Base-by-base conservation (phyloP, 176 grass and related monocot genomes). In the Lolium multiflorum region DNA sequence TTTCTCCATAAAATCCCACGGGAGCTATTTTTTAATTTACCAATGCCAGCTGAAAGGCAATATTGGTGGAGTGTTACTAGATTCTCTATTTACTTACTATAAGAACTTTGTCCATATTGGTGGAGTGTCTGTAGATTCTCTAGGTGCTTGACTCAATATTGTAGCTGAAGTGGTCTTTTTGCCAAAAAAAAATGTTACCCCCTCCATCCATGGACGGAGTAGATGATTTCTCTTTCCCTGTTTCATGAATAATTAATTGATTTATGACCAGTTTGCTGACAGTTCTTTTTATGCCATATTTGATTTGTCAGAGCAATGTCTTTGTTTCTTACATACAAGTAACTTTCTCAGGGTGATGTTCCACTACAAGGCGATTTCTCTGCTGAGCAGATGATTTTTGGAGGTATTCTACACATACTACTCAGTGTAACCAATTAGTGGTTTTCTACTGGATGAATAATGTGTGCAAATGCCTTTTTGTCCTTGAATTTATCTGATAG, bases 281-380 rank as follows among this genome's bases (percentile, higher is more conserved):
- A 87, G 25, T 74, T 35, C 74, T 13, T 84, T 20, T 38, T 86
- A n/a, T 6, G 0, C 0, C 43, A 3, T 58, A 10, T 20, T 63
- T 88, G 61, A 66, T 84, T 84, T 66, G 0, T 75, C 26, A 13
- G 28, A 51, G 38, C 81, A 82, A 57, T 81, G 79, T 82, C 16
- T 89, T 11, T 72, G 11, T 56, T 21, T 85, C 57, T 89, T 65
- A 72, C 26, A 37, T 51, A 46, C 28, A 37, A 71, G 8, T 21
- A 84, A 74, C 49, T 78, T 80, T 88, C 11, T 73, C 76, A 96
- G 97, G 97, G 97, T n/a, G 97, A 96, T 86, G 84, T 96, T 90
- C 97, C 94, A n/a, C 89, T 98, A n/a, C 97, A 98, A 88, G 97
- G 97, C 18, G 94, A 98, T 48, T 96, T 98, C 82, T 98, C 92